A percentile compares a stretch with the other conserved stretches of the same genome.
These are phyloP conservation scores for Candida anutae DNA, from an alignment of 1,139 yeast genomes.

Conservation along the genomic window DNA sequence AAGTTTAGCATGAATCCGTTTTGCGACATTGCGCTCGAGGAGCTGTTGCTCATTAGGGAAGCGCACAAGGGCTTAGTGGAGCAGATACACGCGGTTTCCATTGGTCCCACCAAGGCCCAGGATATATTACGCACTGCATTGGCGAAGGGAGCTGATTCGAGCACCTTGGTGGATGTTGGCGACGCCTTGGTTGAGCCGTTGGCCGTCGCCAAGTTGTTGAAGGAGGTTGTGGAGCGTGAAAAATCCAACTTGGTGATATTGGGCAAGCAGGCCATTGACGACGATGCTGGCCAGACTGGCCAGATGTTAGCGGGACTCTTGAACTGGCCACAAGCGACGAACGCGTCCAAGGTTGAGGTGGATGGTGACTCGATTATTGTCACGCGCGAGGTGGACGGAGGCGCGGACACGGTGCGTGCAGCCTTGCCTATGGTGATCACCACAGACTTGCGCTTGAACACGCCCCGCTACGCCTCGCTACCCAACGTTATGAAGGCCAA, in stretches of 20 bases:
- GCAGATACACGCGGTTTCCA: constrained; percentile 82
- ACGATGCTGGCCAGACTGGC: constrained; percentile 94
- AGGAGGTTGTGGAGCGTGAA: constrained; percentile 64
- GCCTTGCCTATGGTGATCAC: constrained; percentile 80
- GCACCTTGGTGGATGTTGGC: constrained; percentile 76
- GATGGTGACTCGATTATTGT: constrained; percentile 59
- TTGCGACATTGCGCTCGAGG: constrained; percentile 94
- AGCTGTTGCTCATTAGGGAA: constrained; percentile 75
- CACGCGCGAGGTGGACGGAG: constrained; percentile 93
- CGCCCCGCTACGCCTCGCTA: constrained; percentile 87
- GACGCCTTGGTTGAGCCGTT: constrained; percentile 78
- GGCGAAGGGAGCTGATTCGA: constrained; percentile 89
- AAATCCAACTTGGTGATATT: constrained; percentile 71
- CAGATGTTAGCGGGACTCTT: constrained; percentile 92
- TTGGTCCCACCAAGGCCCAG: constrained; percentile 82
- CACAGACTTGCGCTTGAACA: constrained; percentile 87
- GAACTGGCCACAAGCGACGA: constrained; percentile 97
- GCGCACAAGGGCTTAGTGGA: constrained; percentile 67
- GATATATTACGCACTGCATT: constrained; percentile 84
- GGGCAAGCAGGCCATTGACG: constrained; percentile 96
- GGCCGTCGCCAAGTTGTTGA: constrained; percentile 77
- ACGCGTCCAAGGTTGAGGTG: constrained; percentile 80
- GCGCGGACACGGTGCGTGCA: constrained; percentile 76
- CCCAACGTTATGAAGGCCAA: constrained; percentile 98
- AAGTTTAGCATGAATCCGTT: constrained; percentile 94